Percentiles rank a stretch among this genome's conserved stretches.
These are phyloP conservation scores for Paecilomyces sp. DNA, from an alignment of 2,329 filamentous ascomycete species.

Conservation along the genomic window DNA sequence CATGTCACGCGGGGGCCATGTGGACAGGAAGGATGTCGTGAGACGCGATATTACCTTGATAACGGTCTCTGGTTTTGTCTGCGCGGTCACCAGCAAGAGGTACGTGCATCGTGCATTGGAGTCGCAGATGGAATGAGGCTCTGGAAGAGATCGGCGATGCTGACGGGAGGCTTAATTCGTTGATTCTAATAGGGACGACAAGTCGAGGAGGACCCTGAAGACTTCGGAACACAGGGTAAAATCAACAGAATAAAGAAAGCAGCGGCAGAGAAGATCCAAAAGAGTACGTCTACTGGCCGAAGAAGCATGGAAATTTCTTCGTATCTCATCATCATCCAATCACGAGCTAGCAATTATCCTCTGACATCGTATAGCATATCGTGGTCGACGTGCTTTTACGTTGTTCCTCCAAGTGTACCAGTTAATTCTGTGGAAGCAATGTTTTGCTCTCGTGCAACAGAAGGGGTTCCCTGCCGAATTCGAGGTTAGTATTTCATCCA, in stretches of 20 bases:
- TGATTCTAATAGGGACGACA: slow-evolving; percentile 27
- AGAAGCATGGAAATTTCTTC: slow-evolving; percentile 3
- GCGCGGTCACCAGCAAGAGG: slow-evolving; percentile 72
- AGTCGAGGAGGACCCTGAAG: slow-evolving; percentile 58
- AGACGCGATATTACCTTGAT: slow-evolving; percentile 63
- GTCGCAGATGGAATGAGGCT: not conserved
- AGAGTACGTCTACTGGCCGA: slow-evolving; percentile 27
- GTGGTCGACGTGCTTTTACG: slow-evolving; percentile 62
- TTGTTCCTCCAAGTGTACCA: slow-evolving; percentile 82
- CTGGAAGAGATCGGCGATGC: not conserved
- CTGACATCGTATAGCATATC: slow-evolving; percentile 43
- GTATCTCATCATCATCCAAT: not conserved
- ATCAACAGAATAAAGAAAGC: slow-evolving; percentile 50
- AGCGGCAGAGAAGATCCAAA: slow-evolving; percentile 45
- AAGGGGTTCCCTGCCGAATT: slow-evolving; percentile 65
- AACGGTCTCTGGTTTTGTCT: slow-evolving; percentile 73
- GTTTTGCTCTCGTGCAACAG: slow-evolving; percentile 62
- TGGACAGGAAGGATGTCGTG: slow-evolving; percentile 60
- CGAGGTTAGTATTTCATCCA: slow-evolving; percentile 45
- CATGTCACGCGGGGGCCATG: slow-evolving; percentile 43
- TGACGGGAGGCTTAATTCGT: not conserved
- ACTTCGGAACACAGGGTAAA: slow-evolving; percentile 57
- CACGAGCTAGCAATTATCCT: not conserved
- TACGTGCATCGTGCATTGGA: slow-evolving; percentile 27
- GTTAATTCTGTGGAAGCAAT: slow-evolving; percentile 74